Base-by-base conservation (phyloP, 192 early-diverging fungal species). In the Backusella mclennaniae region DNA sequence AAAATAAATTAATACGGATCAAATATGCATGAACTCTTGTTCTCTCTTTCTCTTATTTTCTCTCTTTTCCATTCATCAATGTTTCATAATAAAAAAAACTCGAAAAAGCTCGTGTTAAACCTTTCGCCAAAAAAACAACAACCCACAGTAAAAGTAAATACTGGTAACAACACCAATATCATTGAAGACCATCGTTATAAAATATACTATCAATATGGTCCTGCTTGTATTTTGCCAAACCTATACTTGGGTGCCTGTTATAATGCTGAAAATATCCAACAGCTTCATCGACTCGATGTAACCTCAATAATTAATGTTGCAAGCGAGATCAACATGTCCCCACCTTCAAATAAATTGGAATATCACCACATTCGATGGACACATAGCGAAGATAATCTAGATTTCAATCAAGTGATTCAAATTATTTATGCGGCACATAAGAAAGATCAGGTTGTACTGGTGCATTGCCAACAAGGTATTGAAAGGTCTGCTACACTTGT, bases 401-500 rank as follows among this genome's bases (percentile, higher is more conserved):
- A 92, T 71, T 92, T 96, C 53, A 81, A 78, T 9, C 73, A 73
- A 52, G 92, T 89, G 8, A 91, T 94, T 69, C 85, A 71, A 42
- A 89, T 87, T 73, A 95, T 96, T 71, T 89, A 95, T 76, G 73
- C 74, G 29, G 89, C 89, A 1, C 82, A 75, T 17, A 84, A 85
- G 52, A 76, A 83, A 52, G 86, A 87, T 56, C 75, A 84, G 44
- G 85, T 87, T 46, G 87, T 97, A 9, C 84, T 96, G 6, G 90
- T 97, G 6, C 91, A 94, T 74, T 97, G 96, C 85, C 93, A 95
- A 75, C 84, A 91, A 73, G 96, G 96, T 29, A 91, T 97, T 35
- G 94, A 95, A 36, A 84, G 96, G 69, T 96, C 95, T 29, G 95
- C 95, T 6, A 89, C 90, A 1, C 79, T 97, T 39, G 90, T 96